Evolutionary conservation across 179 eudicot species (phyloP), one percentile per base, ranked within the genome.

Genomic region (Sideroxylon spinosum): DNA sequence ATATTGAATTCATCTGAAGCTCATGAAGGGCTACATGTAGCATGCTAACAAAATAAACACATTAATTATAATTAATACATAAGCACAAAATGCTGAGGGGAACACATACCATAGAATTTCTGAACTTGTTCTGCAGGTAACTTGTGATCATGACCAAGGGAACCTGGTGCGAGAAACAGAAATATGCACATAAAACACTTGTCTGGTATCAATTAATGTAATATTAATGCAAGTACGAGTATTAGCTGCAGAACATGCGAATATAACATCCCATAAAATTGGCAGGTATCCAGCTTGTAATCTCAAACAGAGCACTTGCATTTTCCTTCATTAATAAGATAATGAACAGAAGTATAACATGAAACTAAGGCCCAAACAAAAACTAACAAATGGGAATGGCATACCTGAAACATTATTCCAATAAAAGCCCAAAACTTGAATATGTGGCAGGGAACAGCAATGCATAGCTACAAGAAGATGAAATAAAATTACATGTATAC

Each of bases 371-470:
- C 19, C 3, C 56, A 11, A n/a, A 1, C 46, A 25, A 61, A 12
- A 52, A 22, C 10, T 17, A 23, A 14, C 3, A 46, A 78, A 25
- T 10, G 29, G 3, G 20, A 52, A 49, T 37, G 32, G 78, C 26
- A 28, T 87, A 93, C 99, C 99, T 95, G 98, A 81, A 90, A 86
- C 99, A 95, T 91, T 71, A 95, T 95, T 55, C 97, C 94, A 32
- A 90, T 78, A 83, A 95, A 93, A 65, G 99, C 99, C 99, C 99
- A 95, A 74, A 90, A 90, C 77, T 90, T 93, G 88, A 95, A 95
- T 48, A 93, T 91, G 69, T 92, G 97, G 85, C 98, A 95, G 74
- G 98, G 99, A 77, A 95, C 98, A 60, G 94, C 98, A 80, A 95
- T 92, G 78, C 99, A 93, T 32, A 95, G 85, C 99, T 95, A 90